Evolutionary conservation across 257 asterid genomes (phyloP).

Genomic region (Apocynum venetum): DNA sequence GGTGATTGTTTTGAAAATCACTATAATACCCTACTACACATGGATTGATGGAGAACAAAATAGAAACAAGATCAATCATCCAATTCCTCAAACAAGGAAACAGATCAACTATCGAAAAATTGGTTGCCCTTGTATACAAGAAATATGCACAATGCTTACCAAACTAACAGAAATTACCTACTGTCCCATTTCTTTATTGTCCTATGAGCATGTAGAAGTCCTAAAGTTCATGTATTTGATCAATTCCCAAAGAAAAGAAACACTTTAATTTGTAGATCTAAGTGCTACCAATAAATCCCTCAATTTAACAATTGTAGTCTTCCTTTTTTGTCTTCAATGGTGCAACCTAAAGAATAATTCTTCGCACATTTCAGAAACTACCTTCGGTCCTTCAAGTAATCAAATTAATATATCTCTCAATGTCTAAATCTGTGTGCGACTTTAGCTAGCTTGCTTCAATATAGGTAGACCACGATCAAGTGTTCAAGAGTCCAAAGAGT

Average conservation of each 20-base stretch:
- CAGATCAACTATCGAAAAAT: too few species aligned
- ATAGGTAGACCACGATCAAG: too few species aligned
- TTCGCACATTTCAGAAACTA: neutral
- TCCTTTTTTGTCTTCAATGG: neutral
- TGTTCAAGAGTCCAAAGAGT: conserved; percentile 12
- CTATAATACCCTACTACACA: too few species aligned
- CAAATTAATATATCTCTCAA: neutral
- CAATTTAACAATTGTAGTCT: neutral
- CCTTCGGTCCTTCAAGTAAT: neutral
- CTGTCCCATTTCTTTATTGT: neutral
- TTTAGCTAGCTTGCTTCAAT: too few species aligned
- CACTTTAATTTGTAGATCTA: neutral
- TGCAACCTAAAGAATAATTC: neutral
- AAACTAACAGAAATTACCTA: neutral
- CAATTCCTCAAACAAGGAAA: too few species aligned
- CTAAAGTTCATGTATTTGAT: neutral
- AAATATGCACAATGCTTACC: neutral
- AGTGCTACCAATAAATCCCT: neutral
- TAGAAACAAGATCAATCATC: too few species aligned
- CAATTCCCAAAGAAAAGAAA: neutral
- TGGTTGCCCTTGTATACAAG: neutral
- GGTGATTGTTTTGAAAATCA: too few species aligned
- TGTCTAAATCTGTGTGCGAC: too few species aligned
- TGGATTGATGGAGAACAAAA: too few species aligned
- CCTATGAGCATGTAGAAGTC: neutral